phyloP scores from a whole-genome alignment of 2,329 filamentous ascomycete genomes.

The Metarhizium anisopliae region DNA sequence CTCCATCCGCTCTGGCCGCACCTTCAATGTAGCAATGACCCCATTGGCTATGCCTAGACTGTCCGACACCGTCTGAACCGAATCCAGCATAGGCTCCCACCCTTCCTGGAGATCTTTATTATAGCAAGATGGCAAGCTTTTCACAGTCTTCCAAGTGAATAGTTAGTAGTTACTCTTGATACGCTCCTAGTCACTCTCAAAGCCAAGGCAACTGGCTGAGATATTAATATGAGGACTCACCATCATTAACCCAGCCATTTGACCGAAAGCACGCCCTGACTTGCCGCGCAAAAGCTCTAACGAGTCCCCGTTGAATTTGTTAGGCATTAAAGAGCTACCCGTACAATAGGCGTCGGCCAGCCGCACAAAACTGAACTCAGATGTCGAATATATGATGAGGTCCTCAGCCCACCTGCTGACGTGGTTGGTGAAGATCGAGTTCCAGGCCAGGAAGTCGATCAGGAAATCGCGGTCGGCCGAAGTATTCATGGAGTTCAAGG shows the following conservation, averaged over 20 bases:
- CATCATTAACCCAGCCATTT: constrained; percentile 64
- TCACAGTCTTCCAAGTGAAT: constrained; percentile 29
- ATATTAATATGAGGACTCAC: no score
- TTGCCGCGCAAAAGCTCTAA: constrained; percentile 3
- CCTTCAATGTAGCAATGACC: constrained; percentile 63
- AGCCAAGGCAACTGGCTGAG: no score
- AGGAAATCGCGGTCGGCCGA: constrained; percentile 77
- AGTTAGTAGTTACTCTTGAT: no score
- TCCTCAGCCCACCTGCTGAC: constrained; percentile 77
- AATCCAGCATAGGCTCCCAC: constrained; percentile 77
- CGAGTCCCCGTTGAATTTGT: constrained; percentile 51
- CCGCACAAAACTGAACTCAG: constrained; percentile 68
- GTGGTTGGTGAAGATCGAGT: constrained; percentile 68
- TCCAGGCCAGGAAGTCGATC: constrained; percentile 74
- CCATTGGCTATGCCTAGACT: constrained; percentile 77
- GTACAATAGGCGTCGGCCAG: constrained; percentile 75
- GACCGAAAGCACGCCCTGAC: constrained; percentile 64
- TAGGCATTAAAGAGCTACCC: constrained; percentile 68
- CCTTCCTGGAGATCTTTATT: constrained; percentile 91
- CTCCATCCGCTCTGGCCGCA: constrained; percentile 66
- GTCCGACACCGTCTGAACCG: constrained; percentile 72
- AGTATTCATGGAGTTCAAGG: constrained; percentile 69
- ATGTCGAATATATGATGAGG: constrained; percentile 71
- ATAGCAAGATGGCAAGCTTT: constrained; percentile 71
- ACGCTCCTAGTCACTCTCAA: no score